Base-by-base conservation (phyloP, 495 filamentous ascomycete species). In the Penicillium canescens region DNA sequence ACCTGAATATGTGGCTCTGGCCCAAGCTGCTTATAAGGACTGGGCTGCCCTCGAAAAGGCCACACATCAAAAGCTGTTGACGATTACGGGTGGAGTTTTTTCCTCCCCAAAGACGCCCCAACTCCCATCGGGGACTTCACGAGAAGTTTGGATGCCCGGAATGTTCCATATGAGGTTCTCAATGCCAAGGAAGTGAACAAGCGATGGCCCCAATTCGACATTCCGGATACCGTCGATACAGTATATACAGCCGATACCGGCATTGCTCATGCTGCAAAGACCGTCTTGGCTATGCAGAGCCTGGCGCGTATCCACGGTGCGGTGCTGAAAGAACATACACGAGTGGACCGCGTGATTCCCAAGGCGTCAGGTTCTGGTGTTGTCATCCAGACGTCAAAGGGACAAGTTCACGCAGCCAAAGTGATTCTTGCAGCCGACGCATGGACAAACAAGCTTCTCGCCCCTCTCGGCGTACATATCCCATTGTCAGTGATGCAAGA, bases 401-500 rank as follows among this genome's bases (percentile, higher is more conserved):
- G 63, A 18, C 51, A 44, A 7, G 59, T 66, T 46, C 52, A 54
- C 24, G 62, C 63, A 11, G 23, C 31, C 14, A 68, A 66, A 33
- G 60, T 68, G 42, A 62, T 68, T 28, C 52, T 68, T 8, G 41
- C 65, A 10, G 60, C 65, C 0, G 65, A 68, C 37, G 65, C 62
- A 7, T 68, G 63, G 65, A 63, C 56, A 26, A 66, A 68, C 34
- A 61, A 66, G 37, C 56, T 68, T 9, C 60, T 68, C 18, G 55
- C 47, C 1, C 65, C 63, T 6, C 52, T 68, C 3, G 57, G 52
- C 11, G 45, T 55, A 9, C 60, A 68, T 21, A 68, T 68, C 16
- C 62, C 65, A 5, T 42, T 68, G 6, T 51, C 56, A 3, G 47
- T 66, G n/a, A 68, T 68, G 65, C 65, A 68, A 14, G 65, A 68